Base-by-base conservation (phyloP, 352 stramenopile species). In the Plasmopara muralis region DNA sequence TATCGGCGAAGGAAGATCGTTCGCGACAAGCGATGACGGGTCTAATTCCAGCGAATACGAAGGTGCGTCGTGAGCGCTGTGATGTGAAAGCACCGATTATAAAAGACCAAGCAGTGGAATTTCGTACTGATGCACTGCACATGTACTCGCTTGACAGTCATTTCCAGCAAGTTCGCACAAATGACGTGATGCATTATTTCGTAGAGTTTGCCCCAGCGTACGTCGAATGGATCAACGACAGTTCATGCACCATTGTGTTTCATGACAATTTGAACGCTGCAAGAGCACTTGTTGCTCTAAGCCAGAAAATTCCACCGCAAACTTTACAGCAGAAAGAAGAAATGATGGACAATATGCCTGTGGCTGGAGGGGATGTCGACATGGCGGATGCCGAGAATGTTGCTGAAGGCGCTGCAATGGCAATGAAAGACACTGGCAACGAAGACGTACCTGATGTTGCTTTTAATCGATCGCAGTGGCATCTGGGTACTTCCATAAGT, bases 151-250 rank as follows among this genome's bases (percentile, higher is more conserved):
- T 90, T 9, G 83, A 91, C 50, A 72, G 87, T 2, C 70, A 72
- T 15, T 91, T 91, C 44, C 83, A 88, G 51, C 72, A 84, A 47
- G 81, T 93, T 15, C 78, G 83, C 38, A 91, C 80, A 42, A 87
- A 65, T 49, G 83, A 93, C 49, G 62, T 93, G 14, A 64, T 91
- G 55, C 72, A 60, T 37, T 93, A 91, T 45, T 93, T 93, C 50
- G 55, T 65, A 0, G 83, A 78, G 6, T 93, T 89, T 50, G 78
- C 80, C 0, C 83, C 83, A 12, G 87, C 79, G 16, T 93, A 93
- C 64, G 78, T 93, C 39, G 83, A 93, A 53, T 93, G 83, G 83
- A 71, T 91, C 61, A 90, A 93, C 66, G 80, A 93, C 66, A 89
- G 76, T 41, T 78, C 80, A 48, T 91, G 80, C 47, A 93, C 80